These are phyloP conservation scores for Glonium stellatum DNA, from an alignment of 495 filamentous ascomycete genomes.

Conservation along the genomic window DNA sequence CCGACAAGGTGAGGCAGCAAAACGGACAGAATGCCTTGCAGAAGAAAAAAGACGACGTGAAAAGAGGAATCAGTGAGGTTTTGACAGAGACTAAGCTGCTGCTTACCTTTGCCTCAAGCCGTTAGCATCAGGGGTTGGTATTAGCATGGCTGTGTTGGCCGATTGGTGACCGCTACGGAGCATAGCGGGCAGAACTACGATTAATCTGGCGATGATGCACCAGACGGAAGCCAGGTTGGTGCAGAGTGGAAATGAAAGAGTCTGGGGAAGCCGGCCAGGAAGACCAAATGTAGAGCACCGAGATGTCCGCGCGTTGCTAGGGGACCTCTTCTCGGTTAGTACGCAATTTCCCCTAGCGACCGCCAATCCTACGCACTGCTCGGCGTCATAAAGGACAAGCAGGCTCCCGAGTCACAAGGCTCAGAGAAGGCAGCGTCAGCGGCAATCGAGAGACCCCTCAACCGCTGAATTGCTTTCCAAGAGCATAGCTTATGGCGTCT, in stretches of 20 bases:
- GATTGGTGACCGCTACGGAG: not conserved
- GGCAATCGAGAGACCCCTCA: not conserved
- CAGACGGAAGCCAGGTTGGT: not conserved
- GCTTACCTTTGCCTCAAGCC: not conserved
- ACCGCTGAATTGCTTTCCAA: not conserved
- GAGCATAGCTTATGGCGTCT: not conserved
- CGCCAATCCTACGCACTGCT: not conserved
- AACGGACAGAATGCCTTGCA: constrained; percentile 19
- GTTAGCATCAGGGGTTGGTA: constrained; percentile 3
- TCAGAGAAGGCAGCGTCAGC: not conserved
- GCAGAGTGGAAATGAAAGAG: constrained; percentile 3
- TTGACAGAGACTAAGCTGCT: constrained; percentile 11
- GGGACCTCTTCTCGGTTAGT: not conserved
- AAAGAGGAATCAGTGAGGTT: constrained; percentile 13
- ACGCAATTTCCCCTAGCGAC: not conserved
- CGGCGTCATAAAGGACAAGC: not conserved
- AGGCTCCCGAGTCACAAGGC: not conserved
- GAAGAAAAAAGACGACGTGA: constrained; percentile 14
- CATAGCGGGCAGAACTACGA: not conserved
- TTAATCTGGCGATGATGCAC: not conserved
- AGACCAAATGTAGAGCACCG: not conserved
- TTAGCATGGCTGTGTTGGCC: not conserved
- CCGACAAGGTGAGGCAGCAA: constrained; percentile 18
- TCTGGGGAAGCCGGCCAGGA: not conserved
- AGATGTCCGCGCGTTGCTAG: not conserved